Percentiles rank a stretch among this genome's conserved stretches.
These are phyloP conservation scores for Ensete ventricosum DNA, from an alignment of 176 grass and related monocot genomes.

Conservation along the genomic window DNA sequence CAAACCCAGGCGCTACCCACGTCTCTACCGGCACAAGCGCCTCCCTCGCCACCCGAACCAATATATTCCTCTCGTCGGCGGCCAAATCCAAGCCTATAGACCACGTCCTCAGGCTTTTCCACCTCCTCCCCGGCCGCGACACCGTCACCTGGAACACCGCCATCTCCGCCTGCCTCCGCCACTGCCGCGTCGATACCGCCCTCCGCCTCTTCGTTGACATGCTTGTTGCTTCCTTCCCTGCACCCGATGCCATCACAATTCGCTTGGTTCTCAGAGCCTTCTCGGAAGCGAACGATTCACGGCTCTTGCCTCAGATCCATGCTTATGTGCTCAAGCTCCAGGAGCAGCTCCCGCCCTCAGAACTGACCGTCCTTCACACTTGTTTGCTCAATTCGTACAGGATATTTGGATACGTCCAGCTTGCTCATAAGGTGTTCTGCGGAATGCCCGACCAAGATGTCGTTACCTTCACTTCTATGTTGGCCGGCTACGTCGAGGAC, in stretches of 20 bases:
- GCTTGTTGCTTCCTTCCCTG: conserved; percentile 11
- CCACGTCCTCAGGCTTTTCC: conserved; percentile 25
- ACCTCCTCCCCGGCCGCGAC: conserved; percentile 31
- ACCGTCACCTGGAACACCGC: conserved; percentile 36
- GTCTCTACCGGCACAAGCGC: neutral
- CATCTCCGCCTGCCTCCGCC: conserved; percentile 37
- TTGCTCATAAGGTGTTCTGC: conserved; percentile 27
- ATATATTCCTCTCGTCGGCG: conserved; percentile 24
- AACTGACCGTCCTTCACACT: conserved; percentile 17
- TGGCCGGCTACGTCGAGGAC: conserved; percentile 18
- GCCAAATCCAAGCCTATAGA: conserved; percentile 23
- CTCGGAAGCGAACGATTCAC: neutral
- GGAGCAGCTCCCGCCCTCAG: neutral
- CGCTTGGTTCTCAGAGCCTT: conserved; percentile 26
- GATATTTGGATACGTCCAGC: conserved; percentile 7
- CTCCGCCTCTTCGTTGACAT: conserved; percentile 26
- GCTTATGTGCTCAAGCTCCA: conserved; percentile 18
- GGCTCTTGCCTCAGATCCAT: conserved; percentile 32
- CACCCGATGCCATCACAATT: conserved; percentile 25
- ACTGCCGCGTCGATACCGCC: neutral
- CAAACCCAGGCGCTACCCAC: neutral
- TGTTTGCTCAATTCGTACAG: conserved; percentile 11
- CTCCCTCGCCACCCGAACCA: conserved; percentile 13
- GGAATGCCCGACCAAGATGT: conserved; percentile 31
- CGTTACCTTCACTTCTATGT: conserved; percentile 22